phyloP scores from a whole-genome alignment of 2,329 filamentous ascomycete species.

The Tothia fuscella region DNA sequence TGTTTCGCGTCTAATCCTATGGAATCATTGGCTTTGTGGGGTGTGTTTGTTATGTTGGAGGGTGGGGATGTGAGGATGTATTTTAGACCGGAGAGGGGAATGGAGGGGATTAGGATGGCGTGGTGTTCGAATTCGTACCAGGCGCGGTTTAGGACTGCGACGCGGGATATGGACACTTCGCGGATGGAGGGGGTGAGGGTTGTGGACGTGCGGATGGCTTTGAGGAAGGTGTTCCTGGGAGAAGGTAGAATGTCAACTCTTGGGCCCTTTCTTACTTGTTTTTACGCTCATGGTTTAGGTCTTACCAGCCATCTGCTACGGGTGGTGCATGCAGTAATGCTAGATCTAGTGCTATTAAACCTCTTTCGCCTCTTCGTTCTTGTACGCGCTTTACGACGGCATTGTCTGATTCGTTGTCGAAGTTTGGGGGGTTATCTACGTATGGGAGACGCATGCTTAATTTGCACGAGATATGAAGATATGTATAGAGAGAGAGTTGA shows the following conservation, averaged over 20 bases:
- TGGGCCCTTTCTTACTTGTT: neutral
- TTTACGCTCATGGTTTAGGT: no score
- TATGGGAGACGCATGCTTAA: constrained; percentile 49
- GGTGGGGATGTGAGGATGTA: constrained; percentile 18
- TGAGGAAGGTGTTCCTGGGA: constrained; percentile 41
- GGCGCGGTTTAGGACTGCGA: constrained; percentile 67
- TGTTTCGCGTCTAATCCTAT: constrained; percentile 9
- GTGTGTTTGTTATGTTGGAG: neutral
- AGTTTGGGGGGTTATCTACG: constrained; percentile 37
- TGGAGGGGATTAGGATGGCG: constrained; percentile 53
- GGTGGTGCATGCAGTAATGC: constrained; percentile 43
- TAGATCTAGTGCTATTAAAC: constrained; percentile 41
- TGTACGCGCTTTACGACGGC: constrained; percentile 39
- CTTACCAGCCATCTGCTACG: constrained; percentile 42
- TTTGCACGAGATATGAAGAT: neutral
- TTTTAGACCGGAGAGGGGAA: constrained; percentile 39
- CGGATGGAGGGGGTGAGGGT: constrained; percentile 42
- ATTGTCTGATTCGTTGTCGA: constrained; percentile 34
- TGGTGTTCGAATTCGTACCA: constrained; percentile 83
- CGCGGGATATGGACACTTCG: constrained; percentile 69
- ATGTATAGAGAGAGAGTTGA: no score
- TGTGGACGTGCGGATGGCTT: constrained; percentile 42
- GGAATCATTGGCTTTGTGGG: neutral
- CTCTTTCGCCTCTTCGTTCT: constrained; percentile 37
- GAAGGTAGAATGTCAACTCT: neutral